phyloP scores from a whole-genome alignment of 192 early-diverging fungal genomes.

The Coemansia biformis region DNA sequence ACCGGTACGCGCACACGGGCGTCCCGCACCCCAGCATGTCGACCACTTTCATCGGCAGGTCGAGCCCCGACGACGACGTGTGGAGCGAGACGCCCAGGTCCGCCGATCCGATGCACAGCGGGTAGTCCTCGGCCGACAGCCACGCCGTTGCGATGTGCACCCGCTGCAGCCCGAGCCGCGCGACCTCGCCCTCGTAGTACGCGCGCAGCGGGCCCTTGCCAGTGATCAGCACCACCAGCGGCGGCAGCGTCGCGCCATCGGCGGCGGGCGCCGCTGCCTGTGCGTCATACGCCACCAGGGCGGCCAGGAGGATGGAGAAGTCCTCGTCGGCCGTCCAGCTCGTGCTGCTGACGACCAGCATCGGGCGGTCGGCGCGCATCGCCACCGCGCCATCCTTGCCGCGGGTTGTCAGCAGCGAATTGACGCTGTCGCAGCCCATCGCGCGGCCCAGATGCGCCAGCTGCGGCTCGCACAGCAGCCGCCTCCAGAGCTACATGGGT shows the following conservation, averaged over 20 bases:
- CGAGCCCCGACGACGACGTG: conserved; percentile 89
- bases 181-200: conserved; percentile 63
- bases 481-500: conserved; percentile 35
- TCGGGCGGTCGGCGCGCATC: conserved; percentile 56
- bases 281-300: conserved; percentile 55
- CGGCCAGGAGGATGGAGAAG: conserved; percentile 74
- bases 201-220: conserved; percentile 82
- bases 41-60: conserved; percentile 97
- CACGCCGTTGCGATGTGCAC: conserved; percentile 74
- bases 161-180: conserved; percentile 43
- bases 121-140: conserved; percentile 79
- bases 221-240: conserved; percentile 80
- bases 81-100: conserved; percentile 93
- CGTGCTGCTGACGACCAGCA: conserved; percentile 81
- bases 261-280: conserved; percentile 6
- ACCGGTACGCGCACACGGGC: conserved; percentile 75
- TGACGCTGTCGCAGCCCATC: neutral
- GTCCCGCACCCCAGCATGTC: conserved; percentile 97
- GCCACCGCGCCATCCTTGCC: conserved; percentile 10
- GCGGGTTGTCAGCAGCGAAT: conserved; percentile 24
- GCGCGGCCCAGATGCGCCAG: conserved; percentile 6
- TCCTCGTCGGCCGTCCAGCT: conserved; percentile 98
- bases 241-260: conserved; percentile 34
- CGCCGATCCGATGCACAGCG: conserved; percentile 79
- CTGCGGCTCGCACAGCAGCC: conserved; percentile 34